Conservation (phyloP, 129 eudicot species). For the Saussurea involucrata region DNA sequence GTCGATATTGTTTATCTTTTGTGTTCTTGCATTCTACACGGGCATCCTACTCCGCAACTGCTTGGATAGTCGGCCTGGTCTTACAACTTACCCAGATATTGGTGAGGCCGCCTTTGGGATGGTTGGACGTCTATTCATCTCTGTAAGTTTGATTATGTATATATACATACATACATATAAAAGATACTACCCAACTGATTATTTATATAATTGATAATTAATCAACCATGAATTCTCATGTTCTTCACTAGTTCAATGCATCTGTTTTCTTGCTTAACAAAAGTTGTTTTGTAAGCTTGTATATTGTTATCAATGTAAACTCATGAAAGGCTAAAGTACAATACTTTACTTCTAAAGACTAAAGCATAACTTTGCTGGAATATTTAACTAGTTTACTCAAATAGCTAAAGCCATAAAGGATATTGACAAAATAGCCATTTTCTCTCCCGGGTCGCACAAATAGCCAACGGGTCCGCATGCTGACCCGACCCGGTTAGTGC, state of each 20-base stretch:
- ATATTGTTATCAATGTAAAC: background rate
- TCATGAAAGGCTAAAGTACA: too few species aligned
- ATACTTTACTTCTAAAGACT: too few species aligned
- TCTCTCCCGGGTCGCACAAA: too few species aligned
- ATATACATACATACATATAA: too few species aligned
- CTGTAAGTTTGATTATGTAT: slow-evolving; percentile 53
- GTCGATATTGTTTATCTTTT: slow-evolving; percentile 54
- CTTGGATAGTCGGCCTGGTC: slow-evolving; percentile 78
- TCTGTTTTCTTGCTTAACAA: background rate
- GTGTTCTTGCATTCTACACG: slow-evolving; percentile 65
- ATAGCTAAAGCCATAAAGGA: too few species aligned
- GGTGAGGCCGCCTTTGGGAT: slow-evolving; percentile 92
- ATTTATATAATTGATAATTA: background rate
- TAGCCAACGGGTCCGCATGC: too few species aligned
- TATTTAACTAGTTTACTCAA: too few species aligned
- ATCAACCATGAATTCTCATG: background rate
- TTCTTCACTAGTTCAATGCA: background rate
- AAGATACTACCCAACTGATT: too few species aligned
- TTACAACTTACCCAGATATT: slow-evolving; percentile 83
- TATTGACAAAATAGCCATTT: too few species aligned
- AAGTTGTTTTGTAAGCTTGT: background rate
- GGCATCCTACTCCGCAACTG: slow-evolving; percentile 72
- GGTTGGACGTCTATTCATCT: slow-evolving; percentile 55
- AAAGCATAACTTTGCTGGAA: too few species aligned
- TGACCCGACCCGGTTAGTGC: too few species aligned